Percentiles rank a stretch among this genome's conserved stretches.
Conservation (phyloP, 305 asterid genomes). For the Striga hermonthica region DNA sequence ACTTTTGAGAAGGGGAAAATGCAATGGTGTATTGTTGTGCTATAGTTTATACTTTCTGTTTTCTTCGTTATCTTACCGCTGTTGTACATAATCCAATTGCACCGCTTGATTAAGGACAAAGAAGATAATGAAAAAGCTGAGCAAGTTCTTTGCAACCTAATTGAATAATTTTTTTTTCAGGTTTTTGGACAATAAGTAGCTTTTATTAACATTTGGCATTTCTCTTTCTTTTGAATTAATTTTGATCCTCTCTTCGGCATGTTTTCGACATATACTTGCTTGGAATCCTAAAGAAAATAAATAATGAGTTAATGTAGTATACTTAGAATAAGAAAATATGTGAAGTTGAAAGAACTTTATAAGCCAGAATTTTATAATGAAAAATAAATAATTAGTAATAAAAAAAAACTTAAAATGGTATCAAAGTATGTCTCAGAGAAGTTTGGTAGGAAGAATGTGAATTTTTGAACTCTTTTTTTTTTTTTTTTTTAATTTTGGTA, state of each 20-base stretch:
- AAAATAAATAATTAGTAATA: background rate
- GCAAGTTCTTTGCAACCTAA: constrained; percentile 55
- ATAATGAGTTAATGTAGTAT: background rate
- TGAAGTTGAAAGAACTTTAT: constrained; percentile 18
- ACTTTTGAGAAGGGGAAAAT: no score
- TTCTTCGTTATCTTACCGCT: constrained; percentile 51
- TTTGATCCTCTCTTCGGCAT: background rate
- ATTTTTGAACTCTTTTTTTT: constrained; percentile 34
- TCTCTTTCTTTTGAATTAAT: constrained; percentile 44
- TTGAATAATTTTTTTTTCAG: constrained; percentile 66
- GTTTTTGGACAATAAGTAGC: constrained; percentile 48
- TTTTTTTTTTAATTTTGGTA: constrained; percentile 20
- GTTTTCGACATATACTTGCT: constrained; percentile 37
- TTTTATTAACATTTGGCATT: background rate
- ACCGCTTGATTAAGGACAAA: constrained; percentile 55
- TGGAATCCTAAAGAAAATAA: constrained; percentile 39
- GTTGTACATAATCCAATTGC: constrained; percentile 78
- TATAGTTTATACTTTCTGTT: no score
- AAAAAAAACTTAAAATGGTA: background rate
- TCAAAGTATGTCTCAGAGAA: constrained; percentile 4
- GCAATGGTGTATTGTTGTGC: no score
- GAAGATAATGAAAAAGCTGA: constrained; percentile 76
- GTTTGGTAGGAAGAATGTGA: constrained; percentile 43
- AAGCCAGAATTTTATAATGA: constrained; percentile 5
- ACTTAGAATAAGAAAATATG: background rate